A percentile compares a stretch with the other conserved stretches of the same genome.
Conservation (phyloP, 805 yeast genomes). For the Candida nemodendra region DNA sequence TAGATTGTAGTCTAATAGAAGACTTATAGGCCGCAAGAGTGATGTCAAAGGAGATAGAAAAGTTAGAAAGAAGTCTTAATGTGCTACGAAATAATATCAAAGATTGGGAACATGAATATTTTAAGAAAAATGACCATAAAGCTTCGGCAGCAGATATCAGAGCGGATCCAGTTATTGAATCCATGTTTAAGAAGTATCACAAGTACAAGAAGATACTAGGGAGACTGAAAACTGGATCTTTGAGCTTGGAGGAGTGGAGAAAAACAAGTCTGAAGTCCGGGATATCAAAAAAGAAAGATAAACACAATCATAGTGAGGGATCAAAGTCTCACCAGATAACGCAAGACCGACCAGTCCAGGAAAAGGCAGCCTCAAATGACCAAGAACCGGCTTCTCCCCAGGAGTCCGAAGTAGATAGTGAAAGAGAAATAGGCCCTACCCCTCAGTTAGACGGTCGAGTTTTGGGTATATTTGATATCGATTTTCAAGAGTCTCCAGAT, state of each 20-base stretch:
- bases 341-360: neutral
- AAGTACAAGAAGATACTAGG: constrained; percentile 19
- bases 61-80: constrained; percentile 15
- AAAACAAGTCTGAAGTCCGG: constrained; percentile 2
- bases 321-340: too few species aligned
- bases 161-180: constrained; percentile 33
- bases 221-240: constrained; percentile 15
- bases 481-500: constrained; percentile 21
- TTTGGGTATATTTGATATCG: constrained; percentile 66
- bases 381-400: neutral
- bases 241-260: constrained; percentile 13
- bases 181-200: constrained; percentile 36
- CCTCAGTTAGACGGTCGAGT: constrained; percentile 83
- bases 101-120: constrained; percentile 53
- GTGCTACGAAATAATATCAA: constrained; percentile 45
- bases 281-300: constrained; percentile 6
- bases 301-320: constrained; percentile 2
- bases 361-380: neutral
- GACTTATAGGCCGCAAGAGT: too few species aligned
- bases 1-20: too few species aligned
- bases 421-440: constrained; percentile 70
- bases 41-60: constrained; percentile 14
- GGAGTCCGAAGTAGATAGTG: constrained; percentile 13
- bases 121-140: constrained; percentile 20
- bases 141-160: constrained; percentile 51